A percentile compares a stretch with the other conserved stretches of the same genome.
Conservation (phyloP, 805 yeast species). For the Wickerhamiella sorbophila region DNA sequence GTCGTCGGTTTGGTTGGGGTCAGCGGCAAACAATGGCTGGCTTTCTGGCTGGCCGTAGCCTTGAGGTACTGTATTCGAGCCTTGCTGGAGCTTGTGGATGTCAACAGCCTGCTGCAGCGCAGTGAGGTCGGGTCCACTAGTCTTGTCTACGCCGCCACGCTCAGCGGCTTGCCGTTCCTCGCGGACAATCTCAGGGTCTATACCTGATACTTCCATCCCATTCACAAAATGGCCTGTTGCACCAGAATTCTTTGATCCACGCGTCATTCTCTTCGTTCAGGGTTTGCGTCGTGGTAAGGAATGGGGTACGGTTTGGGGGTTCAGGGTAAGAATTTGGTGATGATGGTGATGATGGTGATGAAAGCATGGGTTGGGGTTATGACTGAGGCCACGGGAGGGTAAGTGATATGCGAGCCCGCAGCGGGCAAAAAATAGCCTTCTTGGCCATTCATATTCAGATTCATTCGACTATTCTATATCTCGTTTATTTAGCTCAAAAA, state of each 20-base stretch:
- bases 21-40: slow-evolving; percentile 3
- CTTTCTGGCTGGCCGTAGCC: slow-evolving; percentile 3
- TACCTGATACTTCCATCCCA: slow-evolving; percentile 20
- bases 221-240: neutral
- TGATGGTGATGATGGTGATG: slow-evolving; percentile 7
- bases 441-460: too few relatives aligned
- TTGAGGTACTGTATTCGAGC: neutral
- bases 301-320: slow-evolving; percentile 7
- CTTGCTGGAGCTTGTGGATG: slow-evolving; percentile 12
- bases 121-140: slow-evolving; percentile 1
- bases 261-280: slow-evolving; percentile 7
- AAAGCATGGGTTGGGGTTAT: neutral
- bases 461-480: too few relatives aligned
- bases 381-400: too few relatives aligned
- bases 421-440: too few relatives aligned
- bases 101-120: slow-evolving; percentile 6
- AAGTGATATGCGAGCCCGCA: too few relatives aligned
- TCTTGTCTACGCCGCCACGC: slow-evolving; percentile 2
- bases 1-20: slow-evolving; percentile 1
- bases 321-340: slow-evolving; percentile 4
- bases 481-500: too few relatives aligned
- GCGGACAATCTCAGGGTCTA: slow-evolving; percentile 24
- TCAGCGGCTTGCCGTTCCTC: slow-evolving; percentile 17
- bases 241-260: slow-evolving; percentile 1
- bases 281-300: slow-evolving; percentile 6